Evolutionary conservation across 1,139 yeast genomes (phyloP), one percentile per base, ranked within the genome.

Genomic region (Hyphopichia wangnamkhiaoensis): DNA sequence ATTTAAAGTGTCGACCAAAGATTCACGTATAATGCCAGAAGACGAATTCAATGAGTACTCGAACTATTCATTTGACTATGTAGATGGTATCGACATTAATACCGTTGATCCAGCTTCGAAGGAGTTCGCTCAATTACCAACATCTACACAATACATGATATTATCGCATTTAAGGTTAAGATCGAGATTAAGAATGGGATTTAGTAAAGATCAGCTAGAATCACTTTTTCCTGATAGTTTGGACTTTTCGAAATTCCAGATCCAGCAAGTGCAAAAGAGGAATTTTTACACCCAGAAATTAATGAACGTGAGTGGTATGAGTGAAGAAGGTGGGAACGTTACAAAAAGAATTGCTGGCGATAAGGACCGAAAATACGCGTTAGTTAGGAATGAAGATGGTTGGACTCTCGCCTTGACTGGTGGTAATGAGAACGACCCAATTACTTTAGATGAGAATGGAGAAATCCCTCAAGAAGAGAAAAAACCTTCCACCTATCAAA

Each of bases 151-250:
- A 55, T 94, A 93, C 55, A 89, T 89, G 78, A 79, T 90, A 2
- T 65, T 94, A 19, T 88, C 93, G 9, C 89, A 89, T 41, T 76
- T 95, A 15, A 63, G 99, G 40, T 66, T 90, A 26, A 76, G 89
- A 46, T 91, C 98, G 0, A 68, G 99, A 41, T 75, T 94, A 58
- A 81, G 99, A 66, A 84, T 94, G 95, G 99, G 99, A 0, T 89
- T 85, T 55, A 74, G 91, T 0, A 88, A 89, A 44, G 93, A 87
- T 13, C 97, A 94, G 54, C 66, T 94, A 21, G 87, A 88, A 48
- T 68, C 76, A 3, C 66, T 89, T 43, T 94, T 93, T 52, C 94
- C 96, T 0, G 75, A 87, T 53, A 79, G 90, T 40, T 76, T 88
- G 80, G 97, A 90, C 43, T 94, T 94, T 54, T 90, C 97, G 14